Evolutionary conservation across 2,329 filamentous ascomycete species (phyloP).

Genomic region (Neurospora crassa): DNA sequence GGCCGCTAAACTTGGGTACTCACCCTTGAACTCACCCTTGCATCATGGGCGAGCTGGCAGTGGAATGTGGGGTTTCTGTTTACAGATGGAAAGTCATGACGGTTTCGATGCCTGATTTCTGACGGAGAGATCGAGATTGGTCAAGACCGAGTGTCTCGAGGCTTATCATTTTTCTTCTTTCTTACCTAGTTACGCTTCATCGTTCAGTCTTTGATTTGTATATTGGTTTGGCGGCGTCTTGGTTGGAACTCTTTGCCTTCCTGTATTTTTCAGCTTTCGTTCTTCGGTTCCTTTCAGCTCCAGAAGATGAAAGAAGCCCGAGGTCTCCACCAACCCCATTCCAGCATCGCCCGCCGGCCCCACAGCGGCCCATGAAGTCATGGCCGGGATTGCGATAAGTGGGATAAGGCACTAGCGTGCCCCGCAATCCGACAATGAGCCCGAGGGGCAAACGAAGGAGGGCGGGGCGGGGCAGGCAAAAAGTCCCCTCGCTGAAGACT

Average conservation of each 20-base stretch:
- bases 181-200: not conserved
- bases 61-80: not conserved
- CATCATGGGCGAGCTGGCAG: constrained; percentile 2
- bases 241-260: not conserved
- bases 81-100: not conserved
- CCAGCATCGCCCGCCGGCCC: not conserved
- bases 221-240: not conserved
- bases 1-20: not conserved
- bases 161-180: not conserved
- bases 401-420: constrained; percentile 15
- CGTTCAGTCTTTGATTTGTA: not conserved
- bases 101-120: constrained; percentile 16
- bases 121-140: not conserved
- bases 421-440: constrained; percentile 9
- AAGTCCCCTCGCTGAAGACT: too few relatives aligned
- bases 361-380: constrained; percentile 12
- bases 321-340: not conserved
- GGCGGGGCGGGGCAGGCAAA: constrained; percentile 1
- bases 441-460: not conserved
- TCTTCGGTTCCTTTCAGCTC: not conserved
- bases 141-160: constrained; percentile 1
- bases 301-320: not conserved
- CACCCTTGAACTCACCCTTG: constrained; percentile 9
- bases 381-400: constrained; percentile 13
- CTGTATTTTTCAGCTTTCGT: not conserved